These are phyloP conservation scores for Didymella glomerata DNA, from an alignment of 2,329 filamentous ascomycete species.

Conservation along the genomic window DNA sequence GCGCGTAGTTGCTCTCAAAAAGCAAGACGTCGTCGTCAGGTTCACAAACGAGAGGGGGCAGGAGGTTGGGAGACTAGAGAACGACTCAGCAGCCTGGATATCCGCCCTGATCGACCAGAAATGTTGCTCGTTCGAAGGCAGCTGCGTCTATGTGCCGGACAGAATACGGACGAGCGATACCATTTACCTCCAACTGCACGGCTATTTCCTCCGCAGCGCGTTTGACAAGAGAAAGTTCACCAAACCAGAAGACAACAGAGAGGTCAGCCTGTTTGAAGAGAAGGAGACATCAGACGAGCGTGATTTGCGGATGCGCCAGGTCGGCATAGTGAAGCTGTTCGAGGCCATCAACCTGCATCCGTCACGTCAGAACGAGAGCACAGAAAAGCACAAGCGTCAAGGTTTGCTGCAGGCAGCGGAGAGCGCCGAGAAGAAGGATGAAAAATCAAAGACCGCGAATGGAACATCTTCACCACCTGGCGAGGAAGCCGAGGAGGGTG, in stretches of 20 bases:
- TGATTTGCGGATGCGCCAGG: slow-evolving; percentile 81
- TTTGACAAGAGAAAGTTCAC: slow-evolving; percentile 73
- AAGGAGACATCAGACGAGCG: slow-evolving; percentile 88
- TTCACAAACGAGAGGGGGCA: slow-evolving; percentile 82
- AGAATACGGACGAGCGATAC: slow-evolving; percentile 88
- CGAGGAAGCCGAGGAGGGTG: slow-evolving; percentile 78
- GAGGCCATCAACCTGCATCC: slow-evolving; percentile 87
- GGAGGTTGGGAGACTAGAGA: slow-evolving; percentile 86
- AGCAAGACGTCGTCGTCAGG: slow-evolving; percentile 86
- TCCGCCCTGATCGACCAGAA: slow-evolving; percentile 91
- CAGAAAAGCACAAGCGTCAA: slow-evolving; percentile 81
- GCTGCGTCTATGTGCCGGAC: slow-evolving; percentile 89
- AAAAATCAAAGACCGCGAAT: slow-evolving; percentile 45
- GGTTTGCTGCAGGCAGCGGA: slow-evolving; percentile 88
- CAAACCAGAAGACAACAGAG: slow-evolving; percentile 73
- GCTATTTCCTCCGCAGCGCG: slow-evolving; percentile 75
- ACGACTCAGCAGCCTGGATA: slow-evolving; percentile 89
- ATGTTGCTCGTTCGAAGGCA: slow-evolving; percentile 85
- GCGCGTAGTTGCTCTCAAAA: slow-evolving; percentile 65
- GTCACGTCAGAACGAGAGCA: slow-evolving; percentile 74
- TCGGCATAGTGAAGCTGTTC: slow-evolving; percentile 86
- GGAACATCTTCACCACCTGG: slow-evolving; percentile 64
- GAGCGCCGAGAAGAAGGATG: slow-evolving; percentile 75
- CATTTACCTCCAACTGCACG: slow-evolving; percentile 86
- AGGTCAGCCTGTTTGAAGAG: slow-evolving; percentile 79